Evolutionary conservation across 345 rosid species (phyloP).

Genomic region (Hibiscus tridactylites): DNA sequence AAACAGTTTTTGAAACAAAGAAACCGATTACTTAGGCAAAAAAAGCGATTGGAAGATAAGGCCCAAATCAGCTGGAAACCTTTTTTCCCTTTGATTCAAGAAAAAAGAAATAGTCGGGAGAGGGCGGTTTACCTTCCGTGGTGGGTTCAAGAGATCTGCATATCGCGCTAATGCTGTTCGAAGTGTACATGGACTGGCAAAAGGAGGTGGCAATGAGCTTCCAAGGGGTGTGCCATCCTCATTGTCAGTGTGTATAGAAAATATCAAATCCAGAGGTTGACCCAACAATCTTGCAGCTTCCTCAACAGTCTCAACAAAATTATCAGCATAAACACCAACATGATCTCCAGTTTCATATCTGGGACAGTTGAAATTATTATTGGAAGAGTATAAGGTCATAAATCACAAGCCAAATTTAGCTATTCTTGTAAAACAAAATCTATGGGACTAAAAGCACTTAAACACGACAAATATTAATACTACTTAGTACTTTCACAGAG

Average conservation of each 20-base stretch:
- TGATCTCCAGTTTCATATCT: slow-evolving; percentile 99
- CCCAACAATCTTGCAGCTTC: slow-evolving; percentile 65
- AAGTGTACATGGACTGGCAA: slow-evolving; percentile 76
- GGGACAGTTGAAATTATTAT: slow-evolving; percentile 8
- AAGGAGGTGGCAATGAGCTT: slow-evolving; percentile 68
- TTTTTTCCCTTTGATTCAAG: neutral
- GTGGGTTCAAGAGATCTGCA: slow-evolving; percentile 73
- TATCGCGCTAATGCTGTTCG: slow-evolving; percentile 55
- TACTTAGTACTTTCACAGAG: neutral
- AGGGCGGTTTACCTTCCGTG: slow-evolving; percentile 50
- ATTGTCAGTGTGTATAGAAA: slow-evolving; percentile 69
- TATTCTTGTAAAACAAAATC: neutral
- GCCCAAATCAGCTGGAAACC: neutral
- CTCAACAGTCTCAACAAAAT: slow-evolving; percentile 61
- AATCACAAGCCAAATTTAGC: neutral
- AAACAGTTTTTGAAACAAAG: neutral
- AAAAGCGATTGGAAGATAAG: neutral
- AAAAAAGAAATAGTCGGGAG: neutral
- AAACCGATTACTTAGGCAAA: neutral
- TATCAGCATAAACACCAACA: slow-evolving; percentile 75
- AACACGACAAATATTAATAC: neutral
- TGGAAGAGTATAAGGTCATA: neutral
- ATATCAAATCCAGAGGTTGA: slow-evolving; percentile 52
- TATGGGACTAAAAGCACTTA: neutral
- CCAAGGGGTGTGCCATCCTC: slow-evolving; percentile 72